A percentile compares a stretch with the other conserved stretches of the same genome.
phyloP scores from a whole-genome alignment of 345 rosid species.

The Pseudoturritis turrita region DNA sequence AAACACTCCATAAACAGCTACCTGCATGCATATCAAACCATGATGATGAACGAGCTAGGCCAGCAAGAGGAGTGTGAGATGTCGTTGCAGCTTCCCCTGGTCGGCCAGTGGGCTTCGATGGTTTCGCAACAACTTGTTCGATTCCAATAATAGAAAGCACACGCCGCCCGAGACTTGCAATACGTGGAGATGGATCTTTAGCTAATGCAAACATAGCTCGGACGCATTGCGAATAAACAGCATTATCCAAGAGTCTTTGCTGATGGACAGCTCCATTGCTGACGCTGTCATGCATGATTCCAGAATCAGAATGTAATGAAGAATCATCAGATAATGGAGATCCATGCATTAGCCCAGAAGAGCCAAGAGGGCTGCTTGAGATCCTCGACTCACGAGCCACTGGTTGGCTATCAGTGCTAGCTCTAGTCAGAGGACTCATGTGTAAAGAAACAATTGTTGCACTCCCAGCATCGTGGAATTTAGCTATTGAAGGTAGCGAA shows the following conservation, averaged over 20 bases:
- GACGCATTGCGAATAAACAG: conserved; percentile 73
- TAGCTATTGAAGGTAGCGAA: conserved; percentile 81
- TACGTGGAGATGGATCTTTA: conserved; percentile 93
- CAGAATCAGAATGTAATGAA: conserved; percentile 91
- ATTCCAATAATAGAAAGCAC: conserved; percentile 89
- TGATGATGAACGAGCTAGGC: conserved; percentile 88
- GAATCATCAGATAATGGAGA: conserved; percentile 98
- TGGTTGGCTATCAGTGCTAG: conserved; percentile 62
- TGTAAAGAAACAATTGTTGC: conserved; percentile 74
- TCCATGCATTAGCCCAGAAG: conserved; percentile 88
- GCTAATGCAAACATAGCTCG: conserved; percentile 82
- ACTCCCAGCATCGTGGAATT: conserved; percentile 65
- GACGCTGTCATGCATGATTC: conserved; percentile 62
- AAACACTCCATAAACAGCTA: conserved; percentile 24
- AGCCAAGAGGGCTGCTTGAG: conserved; percentile 82
- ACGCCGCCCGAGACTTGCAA: conserved; percentile 73
- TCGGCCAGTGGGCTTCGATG: conserved; percentile 48
- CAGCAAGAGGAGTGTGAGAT: conserved; percentile 58
- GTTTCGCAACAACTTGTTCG: conserved; percentile 80
- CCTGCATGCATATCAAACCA: conserved; percentile 97
- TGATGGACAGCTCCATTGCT: conserved; percentile 74
- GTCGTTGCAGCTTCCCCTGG: conserved; percentile 52
- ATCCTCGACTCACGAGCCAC: conserved; percentile 67
- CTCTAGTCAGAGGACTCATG: conserved; percentile 69
- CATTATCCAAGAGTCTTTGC: conserved; percentile 71